Evolutionary conservation across 495 filamentous ascomycete genomes (phyloP).

Genomic region (Penicillium canariense): DNA sequence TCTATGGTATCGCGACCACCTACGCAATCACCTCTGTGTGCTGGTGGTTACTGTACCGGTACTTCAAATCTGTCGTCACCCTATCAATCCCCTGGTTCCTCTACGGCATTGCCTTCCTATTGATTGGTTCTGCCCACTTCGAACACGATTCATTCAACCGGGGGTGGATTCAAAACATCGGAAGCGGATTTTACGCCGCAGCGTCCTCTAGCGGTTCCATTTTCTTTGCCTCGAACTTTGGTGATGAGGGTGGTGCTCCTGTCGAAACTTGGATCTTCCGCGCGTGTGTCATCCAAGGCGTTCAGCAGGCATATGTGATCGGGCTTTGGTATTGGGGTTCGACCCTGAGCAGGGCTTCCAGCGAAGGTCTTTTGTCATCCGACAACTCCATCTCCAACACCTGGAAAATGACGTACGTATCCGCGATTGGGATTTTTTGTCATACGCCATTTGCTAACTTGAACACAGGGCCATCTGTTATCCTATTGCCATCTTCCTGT

Average conservation of each 20-base stretch:
- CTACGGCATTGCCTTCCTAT: conserved; percentile 63
- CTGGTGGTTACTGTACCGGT: conserved; percentile 66
- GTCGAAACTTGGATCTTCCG: conserved; percentile 51
- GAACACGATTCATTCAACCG: conserved; percentile 37
- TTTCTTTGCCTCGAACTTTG: conserved; percentile 53
- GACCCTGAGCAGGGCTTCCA: conserved; percentile 34
- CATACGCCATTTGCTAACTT: conserved; percentile 14
- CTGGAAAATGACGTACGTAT: conserved; percentile 46
- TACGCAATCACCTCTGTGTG: conserved; percentile 60
- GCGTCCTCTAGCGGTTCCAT: conserved; percentile 49
- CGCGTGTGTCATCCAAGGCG: conserved; percentile 49
- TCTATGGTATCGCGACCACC: conserved; percentile 65
- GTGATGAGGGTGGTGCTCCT: conserved; percentile 49
- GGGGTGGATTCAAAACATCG: conserved; percentile 50
- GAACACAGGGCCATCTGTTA: conserved; percentile 41
- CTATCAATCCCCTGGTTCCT: conserved; percentile 61
- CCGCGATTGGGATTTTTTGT: background rate
- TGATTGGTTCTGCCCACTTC: conserved; percentile 63
- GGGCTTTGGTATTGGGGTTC: conserved; percentile 53
- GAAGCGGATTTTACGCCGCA: conserved; percentile 43
- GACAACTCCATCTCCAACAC: conserved; percentile 36
- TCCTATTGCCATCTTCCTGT: conserved; percentile 41
- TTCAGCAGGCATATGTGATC: conserved; percentile 49
- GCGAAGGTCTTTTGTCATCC: conserved; percentile 30
- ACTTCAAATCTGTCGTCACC: conserved; percentile 58